Percentiles rank a stretch among this genome's conserved stretches.
phyloP scores from a whole-genome alignment of 768 basidiomycete species.

The Cubamyces lactineus region DNA sequence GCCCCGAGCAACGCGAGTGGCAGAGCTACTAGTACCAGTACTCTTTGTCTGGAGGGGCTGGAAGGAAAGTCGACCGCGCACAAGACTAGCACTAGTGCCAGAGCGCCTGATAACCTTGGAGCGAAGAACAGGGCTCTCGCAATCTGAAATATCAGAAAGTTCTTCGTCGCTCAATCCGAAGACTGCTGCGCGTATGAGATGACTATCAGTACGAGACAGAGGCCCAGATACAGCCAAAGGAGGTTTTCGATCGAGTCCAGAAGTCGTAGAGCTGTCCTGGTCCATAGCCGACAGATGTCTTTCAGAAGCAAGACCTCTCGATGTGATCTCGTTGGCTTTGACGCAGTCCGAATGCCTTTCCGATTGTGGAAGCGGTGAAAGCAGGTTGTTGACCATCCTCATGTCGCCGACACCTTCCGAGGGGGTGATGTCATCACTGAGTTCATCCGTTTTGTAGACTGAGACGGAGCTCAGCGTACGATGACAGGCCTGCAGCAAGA shows the following conservation, averaged over 20 bases:
- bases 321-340: too few species aligned
- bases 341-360: too few species aligned
- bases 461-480: background rate
- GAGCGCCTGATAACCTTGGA: constrained; percentile 1
- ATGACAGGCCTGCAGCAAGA: background rate
- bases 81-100: constrained; percentile 2
- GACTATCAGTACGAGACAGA: constrained; percentile 30
- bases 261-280: too few species aligned
- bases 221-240: background rate
- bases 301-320: too few species aligned
- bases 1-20: constrained; percentile 9
- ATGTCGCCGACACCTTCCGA: background rate
- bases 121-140: constrained; percentile 10
- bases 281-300: too few species aligned
- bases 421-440: constrained; percentile 27
- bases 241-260: too few species aligned
- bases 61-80: constrained; percentile 17
- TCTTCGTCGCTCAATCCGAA: constrained; percentile 33
- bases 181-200: constrained; percentile 24
- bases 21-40: constrained; percentile 4
- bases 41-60: background rate
- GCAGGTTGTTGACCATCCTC: too few species aligned
- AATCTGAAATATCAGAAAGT: constrained; percentile 31
- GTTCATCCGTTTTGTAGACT: constrained; percentile 34
- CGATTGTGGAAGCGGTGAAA: too few species aligned